Evolutionary conservation across 352 stramenopile species (phyloP), one percentile per base, ranked within the genome.

Genomic region (Globisporangium rhizosaccharum): DNA sequence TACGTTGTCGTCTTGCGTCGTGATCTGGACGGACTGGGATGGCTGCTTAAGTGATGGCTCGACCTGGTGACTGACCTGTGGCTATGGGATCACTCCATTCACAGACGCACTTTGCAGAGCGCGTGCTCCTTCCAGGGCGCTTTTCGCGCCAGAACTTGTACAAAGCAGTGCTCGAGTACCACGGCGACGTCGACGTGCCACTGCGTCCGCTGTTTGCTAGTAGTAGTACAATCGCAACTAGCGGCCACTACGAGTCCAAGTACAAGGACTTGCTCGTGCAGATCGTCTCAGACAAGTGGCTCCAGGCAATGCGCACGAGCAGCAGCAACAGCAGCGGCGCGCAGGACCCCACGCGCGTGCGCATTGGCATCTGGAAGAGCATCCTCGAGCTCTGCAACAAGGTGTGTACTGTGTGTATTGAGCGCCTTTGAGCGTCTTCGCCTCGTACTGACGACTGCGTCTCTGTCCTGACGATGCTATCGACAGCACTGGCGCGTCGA

Each of bases 301-400:
- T 83, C 18, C 41, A 56, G 50, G 5, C 25, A 9, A 28, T 30
- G 26, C 47, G 8, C 30, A 17, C 23, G 4, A 59, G 68, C 2
- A 39, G 41, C n/a, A 67, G 68, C 51, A 67, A 67, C 51, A 53
- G 47, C 48, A 53, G 30, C 30, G 52, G 51, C 49, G 66, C 56
- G 23, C 62, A 57, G 36, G 30, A 72, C 0, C 68, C 71, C 1
- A 70, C 57, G 56, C 33, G 75, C 1, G 42, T 76, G 37, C 81
- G 81, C 17, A 78, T 89, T 49, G 37, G 60, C 7, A 70, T 88
- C 8, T 91, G 81, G 81, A 83, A 85, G 45, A 70, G 73, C 12
- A 70, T 91, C 15, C 73, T 91, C 33, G 71, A 80, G 3, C 62
- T 89, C 18, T 92, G 82, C 51, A 84, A 73, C 6, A 88, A 88